phyloP scores from a whole-genome alignment of 108 stramenopile genomes.

The Nitzschia sp. region DNA sequence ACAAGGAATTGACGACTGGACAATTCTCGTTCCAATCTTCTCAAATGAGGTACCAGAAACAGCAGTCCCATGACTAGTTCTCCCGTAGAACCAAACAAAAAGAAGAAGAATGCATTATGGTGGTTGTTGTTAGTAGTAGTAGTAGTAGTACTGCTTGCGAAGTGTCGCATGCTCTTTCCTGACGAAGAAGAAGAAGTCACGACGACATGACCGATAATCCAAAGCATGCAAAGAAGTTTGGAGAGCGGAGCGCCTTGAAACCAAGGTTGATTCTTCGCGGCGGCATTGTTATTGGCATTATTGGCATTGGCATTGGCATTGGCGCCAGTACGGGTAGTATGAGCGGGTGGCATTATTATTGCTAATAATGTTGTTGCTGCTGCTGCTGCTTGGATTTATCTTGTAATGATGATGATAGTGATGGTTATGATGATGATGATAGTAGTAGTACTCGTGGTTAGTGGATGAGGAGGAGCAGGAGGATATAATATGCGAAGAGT shows the following conservation, averaged over 20 bases:
- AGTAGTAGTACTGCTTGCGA: constrained; percentile 16
- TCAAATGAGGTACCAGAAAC: constrained; percentile 43
- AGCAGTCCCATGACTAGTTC: constrained; percentile 58
- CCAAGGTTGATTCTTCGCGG: no score
- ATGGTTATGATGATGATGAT: no score
- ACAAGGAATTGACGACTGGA: constrained; percentile 55
- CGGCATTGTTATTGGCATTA: no score
- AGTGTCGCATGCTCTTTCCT: not conserved
- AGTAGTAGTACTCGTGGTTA: no score
- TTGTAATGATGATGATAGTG: no score
- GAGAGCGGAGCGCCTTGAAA: constrained; percentile 67
- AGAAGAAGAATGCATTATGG: constrained; percentile 38
- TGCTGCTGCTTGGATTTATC: no score
- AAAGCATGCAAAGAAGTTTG: constrained; percentile 46
- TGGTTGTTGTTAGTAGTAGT: constrained; percentile 36
- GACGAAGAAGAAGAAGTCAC: constrained; percentile 19
- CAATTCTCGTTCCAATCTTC: constrained; percentile 78
- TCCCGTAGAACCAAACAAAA: constrained; percentile 57
- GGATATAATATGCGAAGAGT: no score
- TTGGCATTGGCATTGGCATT: no score
- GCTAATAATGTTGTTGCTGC: no score
- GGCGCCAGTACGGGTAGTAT: no score
- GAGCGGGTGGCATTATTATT: no score
- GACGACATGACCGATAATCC: constrained; percentile 39
- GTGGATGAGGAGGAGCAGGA: no score